Conservation (phyloP, 139 green algal genomes). For the Axilococcus clingmanii region DNA sequence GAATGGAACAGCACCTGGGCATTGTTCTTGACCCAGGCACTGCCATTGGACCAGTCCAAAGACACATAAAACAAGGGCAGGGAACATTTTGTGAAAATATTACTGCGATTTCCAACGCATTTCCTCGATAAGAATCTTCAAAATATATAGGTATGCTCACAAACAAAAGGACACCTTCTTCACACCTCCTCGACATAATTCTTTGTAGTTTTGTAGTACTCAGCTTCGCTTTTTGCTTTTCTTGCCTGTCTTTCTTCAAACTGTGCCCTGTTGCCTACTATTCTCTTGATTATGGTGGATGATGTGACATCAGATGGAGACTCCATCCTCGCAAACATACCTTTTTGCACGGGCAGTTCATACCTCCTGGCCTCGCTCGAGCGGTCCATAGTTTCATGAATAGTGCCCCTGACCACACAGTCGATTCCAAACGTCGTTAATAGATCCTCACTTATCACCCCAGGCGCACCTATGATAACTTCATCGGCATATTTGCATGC, state of each 20-base stretch:
- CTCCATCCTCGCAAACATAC: conserved; percentile 47
- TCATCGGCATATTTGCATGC: conserved; percentile 95
- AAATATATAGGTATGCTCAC: neutral
- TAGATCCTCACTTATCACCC: conserved; percentile 71
- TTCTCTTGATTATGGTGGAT: conserved; percentile 80
- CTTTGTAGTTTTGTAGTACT: conserved; percentile 39
- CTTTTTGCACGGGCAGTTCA: conserved; percentile 13
- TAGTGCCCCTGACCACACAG: conserved; percentile 73
- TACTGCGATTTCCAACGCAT: too few species aligned
- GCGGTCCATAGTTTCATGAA: conserved; percentile 45
- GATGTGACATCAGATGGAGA: conserved; percentile 68
- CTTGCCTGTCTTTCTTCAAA: conserved; percentile 67
- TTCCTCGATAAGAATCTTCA: too few species aligned
- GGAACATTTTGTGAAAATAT: too few species aligned
- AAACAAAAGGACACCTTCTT: neutral
- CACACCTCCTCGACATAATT: conserved; percentile 30
- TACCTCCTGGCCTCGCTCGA: conserved; percentile 25
- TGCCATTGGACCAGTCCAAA: too few species aligned
- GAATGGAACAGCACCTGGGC: too few species aligned
- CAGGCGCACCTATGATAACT: conserved; percentile 78
- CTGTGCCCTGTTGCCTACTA: conserved; percentile 76
- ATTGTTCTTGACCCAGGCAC: too few species aligned
- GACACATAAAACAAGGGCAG: too few species aligned
- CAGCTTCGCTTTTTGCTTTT: conserved; percentile 38
- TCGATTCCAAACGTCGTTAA: conserved; percentile 95